These are phyloP conservation scores for Skeletonema costatum DNA, from an alignment of 108 stramenopile genomes.

Conservation along the genomic window DNA sequence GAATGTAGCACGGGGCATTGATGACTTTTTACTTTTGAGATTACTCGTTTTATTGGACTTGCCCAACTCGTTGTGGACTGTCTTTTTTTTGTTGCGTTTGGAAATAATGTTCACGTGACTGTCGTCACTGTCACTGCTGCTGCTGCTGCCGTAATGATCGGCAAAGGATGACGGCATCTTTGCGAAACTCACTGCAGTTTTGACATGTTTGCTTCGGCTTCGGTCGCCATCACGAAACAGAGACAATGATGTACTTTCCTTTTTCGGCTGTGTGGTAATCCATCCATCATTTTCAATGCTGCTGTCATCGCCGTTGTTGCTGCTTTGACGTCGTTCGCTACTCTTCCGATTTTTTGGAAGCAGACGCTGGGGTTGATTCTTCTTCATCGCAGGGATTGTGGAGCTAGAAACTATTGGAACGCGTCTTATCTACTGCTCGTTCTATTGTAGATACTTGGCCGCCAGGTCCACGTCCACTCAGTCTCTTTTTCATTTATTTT, in stretches of 20 bases:
- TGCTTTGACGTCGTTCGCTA: not conserved
- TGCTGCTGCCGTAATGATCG: not conserved
- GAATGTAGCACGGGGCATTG: not conserved
- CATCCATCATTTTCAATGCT: not conserved
- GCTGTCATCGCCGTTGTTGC: not conserved
- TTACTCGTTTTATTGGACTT: not conserved
- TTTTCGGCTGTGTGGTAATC: not conserved
- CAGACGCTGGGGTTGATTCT: not conserved
- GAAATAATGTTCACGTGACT: not conserved
- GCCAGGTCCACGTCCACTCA: too few species aligned
- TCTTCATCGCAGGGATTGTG: not conserved
- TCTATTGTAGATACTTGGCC: too few species aligned
- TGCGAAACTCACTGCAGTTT: not conserved
- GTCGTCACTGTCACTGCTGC: conserved; percentile 9
- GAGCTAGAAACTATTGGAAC: too few species aligned
- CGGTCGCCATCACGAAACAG: not conserved
- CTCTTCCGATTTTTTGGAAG: not conserved
- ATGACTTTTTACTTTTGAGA: not conserved
- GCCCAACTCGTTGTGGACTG: not conserved
- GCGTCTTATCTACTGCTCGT: too few species aligned
- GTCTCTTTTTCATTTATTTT: too few species aligned
- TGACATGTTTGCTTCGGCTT: not conserved
- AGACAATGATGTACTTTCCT: not conserved
- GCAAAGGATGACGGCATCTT: not conserved
- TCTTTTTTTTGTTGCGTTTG: not conserved